Conservation (phyloP, 1,284 basidiomycete genomes). For the Inonotus hispidus region DNA sequence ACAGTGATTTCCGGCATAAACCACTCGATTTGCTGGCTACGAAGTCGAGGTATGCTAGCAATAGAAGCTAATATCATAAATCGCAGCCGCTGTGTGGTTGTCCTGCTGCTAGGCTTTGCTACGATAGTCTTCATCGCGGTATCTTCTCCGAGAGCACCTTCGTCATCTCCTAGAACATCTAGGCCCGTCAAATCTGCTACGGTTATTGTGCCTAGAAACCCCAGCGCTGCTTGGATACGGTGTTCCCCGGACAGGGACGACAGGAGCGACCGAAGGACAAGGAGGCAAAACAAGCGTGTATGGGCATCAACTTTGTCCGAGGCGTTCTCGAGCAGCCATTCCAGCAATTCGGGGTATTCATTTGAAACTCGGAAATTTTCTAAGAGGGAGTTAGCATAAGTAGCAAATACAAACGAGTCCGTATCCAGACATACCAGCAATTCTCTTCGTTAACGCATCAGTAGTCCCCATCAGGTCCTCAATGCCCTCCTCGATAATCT, state of each 20-base stretch:
- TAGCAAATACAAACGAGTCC: not conserved
- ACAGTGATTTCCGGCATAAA: slow-evolving; percentile 24
- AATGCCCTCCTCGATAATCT: slow-evolving; percentile 28
- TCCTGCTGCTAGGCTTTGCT: slow-evolving; percentile 53
- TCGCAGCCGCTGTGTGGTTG: slow-evolving; percentile 51
- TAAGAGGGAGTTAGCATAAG: slow-evolving; percentile 25
- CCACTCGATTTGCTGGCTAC: slow-evolving; percentile 41
- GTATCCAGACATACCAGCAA: slow-evolving; percentile 47
- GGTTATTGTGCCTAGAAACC: slow-evolving; percentile 43
- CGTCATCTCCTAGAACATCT: slow-evolving; percentile 39
- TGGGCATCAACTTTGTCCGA: slow-evolving; percentile 41
- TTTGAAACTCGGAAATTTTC: slow-evolving; percentile 57
- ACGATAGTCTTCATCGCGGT: slow-evolving; percentile 43
- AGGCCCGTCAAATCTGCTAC: slow-evolving; percentile 38
- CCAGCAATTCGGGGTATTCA: slow-evolving; percentile 35
- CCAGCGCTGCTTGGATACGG: slow-evolving; percentile 49
- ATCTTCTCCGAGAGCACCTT: slow-evolving; percentile 27
- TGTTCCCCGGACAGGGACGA: slow-evolving; percentile 47
- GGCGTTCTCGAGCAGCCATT: slow-evolving; percentile 44
- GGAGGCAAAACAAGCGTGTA: slow-evolving; percentile 49
- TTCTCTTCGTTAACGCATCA: slow-evolving; percentile 43
- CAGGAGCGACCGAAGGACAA: slow-evolving; percentile 55
- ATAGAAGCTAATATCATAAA: slow-evolving; percentile 46
- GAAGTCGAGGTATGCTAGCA: slow-evolving; percentile 43
- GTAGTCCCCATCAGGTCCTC: slow-evolving; percentile 51